Evolutionary conservation across 2,329 filamentous ascomycete genomes (phyloP), one percentile per base, ranked within the genome.

Genomic region (Neofusicoccum laricinum): DNA sequence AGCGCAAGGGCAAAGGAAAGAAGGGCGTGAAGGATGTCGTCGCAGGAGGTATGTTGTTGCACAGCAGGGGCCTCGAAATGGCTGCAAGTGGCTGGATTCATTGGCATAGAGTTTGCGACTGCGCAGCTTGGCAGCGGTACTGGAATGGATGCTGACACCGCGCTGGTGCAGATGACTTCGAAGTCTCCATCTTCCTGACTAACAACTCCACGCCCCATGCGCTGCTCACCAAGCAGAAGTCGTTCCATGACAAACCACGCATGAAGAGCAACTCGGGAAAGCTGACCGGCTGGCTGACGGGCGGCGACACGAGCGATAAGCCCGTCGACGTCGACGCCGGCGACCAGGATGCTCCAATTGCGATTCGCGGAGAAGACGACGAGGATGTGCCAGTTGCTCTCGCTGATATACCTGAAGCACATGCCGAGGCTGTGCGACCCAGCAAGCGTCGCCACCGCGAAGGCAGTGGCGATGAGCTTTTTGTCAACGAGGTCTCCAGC

Each of bases 11-110:
- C 6, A 85, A 83, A 69, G 88, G 86, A 71, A 77, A 73, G 65
- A 91, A 90, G 76, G 90, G 90, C 0, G 90, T 97, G 69, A 97
- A 97, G 77, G 95, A 98, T 82, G 89, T 96, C 0, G 87, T 97
- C 15, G 82, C 86, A 11, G 83, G 91, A 83, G 93, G 93, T 94
- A 77, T 15, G 55, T 17, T 3, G 43, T 10, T 58, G 64, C 15
- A 64, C 17, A 15, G 10, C 34, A 50, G 41, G 49, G 40, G 12
- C 19, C 15, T 17, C 21, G 6, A 12, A 6, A 41, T 14, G 19
- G 51, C 41, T 11, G 21, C 12, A 19, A 11, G 8, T 12, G 10
- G 4, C 45, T 55, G 17, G 12, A 30, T 15, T 17, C 10, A 21
- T 41, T 21, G 12, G 34, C n/a, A 8, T 14, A 19, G 6, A 57